Evolutionary conservation across 1,284 basidiomycete species (phyloP).

Genomic region (Tilletia indica): DNA sequence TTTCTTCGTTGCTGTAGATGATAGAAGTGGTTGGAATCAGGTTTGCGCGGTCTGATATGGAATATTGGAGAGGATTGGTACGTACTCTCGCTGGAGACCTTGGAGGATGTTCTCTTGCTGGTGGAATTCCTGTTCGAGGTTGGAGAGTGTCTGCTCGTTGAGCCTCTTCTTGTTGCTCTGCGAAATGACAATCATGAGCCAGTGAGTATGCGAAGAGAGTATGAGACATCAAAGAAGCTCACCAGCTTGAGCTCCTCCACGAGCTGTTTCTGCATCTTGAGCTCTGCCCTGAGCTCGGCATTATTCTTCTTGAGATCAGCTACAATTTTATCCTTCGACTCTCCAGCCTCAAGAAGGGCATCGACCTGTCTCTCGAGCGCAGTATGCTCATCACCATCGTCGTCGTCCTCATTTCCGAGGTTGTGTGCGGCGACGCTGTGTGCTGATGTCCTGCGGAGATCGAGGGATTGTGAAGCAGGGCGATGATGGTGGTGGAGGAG

Average conservation of each 20-base stretch:
- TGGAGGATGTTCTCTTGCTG: conserved; percentile 48
- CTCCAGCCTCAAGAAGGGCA: conserved; percentile 34
- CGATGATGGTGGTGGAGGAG: conserved; percentile 10
- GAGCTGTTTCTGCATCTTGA: conserved; percentile 29
- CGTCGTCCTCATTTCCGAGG: conserved; percentile 23
- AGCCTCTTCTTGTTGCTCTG: conserved; percentile 28
- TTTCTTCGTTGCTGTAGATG: conserved; percentile 36
- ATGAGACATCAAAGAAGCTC: background rate
- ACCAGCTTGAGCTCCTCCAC: conserved; percentile 21
- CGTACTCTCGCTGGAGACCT: conserved; percentile 39
- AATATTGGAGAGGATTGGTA: background rate
- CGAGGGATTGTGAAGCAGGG: no score
- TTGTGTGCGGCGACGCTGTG: conserved; percentile 18
- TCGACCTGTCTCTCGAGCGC: conserved; percentile 34
- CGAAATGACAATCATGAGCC: background rate
- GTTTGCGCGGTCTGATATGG: background rate
- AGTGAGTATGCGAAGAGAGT: background rate
- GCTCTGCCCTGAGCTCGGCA: conserved; percentile 28
- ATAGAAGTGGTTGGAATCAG: background rate
- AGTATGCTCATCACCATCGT: conserved; percentile 32
- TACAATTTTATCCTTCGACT: conserved; percentile 34
- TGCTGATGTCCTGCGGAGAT: conserved; percentile 15
- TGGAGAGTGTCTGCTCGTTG: conserved; percentile 34
- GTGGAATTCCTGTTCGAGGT: conserved; percentile 45
- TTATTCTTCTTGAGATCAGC: conserved; percentile 34